Percentiles rank a stretch among this genome's conserved stretches.
Conservation (phyloP, 768 basidiomycete genomes). For the Hygrophorus pudorinus region DNA sequence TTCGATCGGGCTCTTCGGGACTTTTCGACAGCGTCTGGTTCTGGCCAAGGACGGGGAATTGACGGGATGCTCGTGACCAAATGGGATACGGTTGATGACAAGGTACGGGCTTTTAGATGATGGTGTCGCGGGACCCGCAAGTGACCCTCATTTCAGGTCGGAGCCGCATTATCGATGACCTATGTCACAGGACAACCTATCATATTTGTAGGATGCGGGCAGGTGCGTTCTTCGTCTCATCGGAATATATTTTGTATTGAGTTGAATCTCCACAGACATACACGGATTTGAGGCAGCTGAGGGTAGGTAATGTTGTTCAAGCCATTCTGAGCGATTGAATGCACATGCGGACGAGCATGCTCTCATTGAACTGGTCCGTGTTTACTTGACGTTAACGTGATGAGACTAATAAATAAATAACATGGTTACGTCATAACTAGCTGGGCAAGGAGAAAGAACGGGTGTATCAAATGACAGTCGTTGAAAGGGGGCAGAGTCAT, state of each 20-base stretch:
- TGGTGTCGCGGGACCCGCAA: neutral
- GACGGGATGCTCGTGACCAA: constrained; percentile 99
- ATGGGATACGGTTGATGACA: constrained; percentile 98
- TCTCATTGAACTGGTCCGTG: too few species aligned
- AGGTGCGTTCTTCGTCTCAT: constrained; percentile 40
- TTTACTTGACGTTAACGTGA: too few species aligned
- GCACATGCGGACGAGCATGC: too few species aligned
- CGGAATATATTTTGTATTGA: constrained; percentile 1
- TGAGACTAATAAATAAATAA: constrained; percentile 1
- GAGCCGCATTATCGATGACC: constrained; percentile 97
- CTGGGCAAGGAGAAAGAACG: too few species aligned
- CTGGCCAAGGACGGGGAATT: constrained; percentile 77
- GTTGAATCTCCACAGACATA: constrained; percentile 57
- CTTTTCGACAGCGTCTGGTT: constrained; percentile 68
- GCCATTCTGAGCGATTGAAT: constrained; percentile 80
- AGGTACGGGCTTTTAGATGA: constrained; percentile 34
- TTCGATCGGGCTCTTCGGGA: constrained; percentile 92
- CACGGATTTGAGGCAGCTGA: constrained; percentile 85
- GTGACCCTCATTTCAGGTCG: constrained; percentile 49
- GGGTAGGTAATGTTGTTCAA: constrained; percentile 88
- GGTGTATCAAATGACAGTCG: too few species aligned
- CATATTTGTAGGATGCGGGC: constrained; percentile 95
- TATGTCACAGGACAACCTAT: constrained; percentile 99
- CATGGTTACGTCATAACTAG: too few species aligned
- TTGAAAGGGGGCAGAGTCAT: too few species aligned